A percentile compares a stretch with the other conserved stretches of the same genome.
Evolutionary conservation across 805 yeast genomes (phyloP).

Genomic region (Millerozyma acaciae): DNA sequence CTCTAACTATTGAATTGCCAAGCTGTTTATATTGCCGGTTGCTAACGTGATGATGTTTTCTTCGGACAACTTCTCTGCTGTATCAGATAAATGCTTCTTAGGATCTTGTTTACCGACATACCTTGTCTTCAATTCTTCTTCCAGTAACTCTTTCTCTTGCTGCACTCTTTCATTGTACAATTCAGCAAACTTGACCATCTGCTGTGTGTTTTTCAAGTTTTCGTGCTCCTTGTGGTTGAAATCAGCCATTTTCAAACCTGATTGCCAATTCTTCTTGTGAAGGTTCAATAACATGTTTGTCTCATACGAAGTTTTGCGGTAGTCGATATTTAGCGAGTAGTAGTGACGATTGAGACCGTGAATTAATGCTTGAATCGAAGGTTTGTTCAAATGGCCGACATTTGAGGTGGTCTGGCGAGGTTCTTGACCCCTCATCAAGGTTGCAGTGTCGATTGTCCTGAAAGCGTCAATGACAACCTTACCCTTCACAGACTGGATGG

Average conservation of each 20-base stretch:
- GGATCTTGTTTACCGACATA: conserved; percentile 99
- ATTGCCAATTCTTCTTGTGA: conserved; percentile 94
- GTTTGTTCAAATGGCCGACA: conserved; percentile 91
- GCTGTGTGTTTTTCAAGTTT: conserved; percentile 67
- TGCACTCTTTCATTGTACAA: conserved; percentile 85
- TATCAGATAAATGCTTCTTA: conserved; percentile 89
- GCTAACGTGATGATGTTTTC: conserved; percentile 84
- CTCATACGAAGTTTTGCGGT: conserved; percentile 87
- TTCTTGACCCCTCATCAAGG: conserved; percentile 93
- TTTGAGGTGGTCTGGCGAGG: conserved; percentile 97
- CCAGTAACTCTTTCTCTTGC: conserved; percentile 85
- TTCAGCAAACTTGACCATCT: conserved; percentile 85
- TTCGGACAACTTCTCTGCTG: conserved; percentile 82
- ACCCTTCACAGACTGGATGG: conserved; percentile 97
- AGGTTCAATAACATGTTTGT: conserved; percentile 90
- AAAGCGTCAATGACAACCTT: conserved; percentile 98
- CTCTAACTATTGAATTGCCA: conserved; percentile 65
- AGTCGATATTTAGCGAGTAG: conserved; percentile 92
- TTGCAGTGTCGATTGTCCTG: conserved; percentile 83
- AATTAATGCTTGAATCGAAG: conserved; percentile 92
- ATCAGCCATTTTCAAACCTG: conserved; percentile 77
- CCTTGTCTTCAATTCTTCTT: conserved; percentile 88
- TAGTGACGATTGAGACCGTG: conserved; percentile 97
- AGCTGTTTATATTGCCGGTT: conserved; percentile 85
- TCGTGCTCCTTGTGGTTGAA: conserved; percentile 73